Conservation (phyloP, 1,284 basidiomycete genomes). For the Stygiomarasmius scandens region DNA sequence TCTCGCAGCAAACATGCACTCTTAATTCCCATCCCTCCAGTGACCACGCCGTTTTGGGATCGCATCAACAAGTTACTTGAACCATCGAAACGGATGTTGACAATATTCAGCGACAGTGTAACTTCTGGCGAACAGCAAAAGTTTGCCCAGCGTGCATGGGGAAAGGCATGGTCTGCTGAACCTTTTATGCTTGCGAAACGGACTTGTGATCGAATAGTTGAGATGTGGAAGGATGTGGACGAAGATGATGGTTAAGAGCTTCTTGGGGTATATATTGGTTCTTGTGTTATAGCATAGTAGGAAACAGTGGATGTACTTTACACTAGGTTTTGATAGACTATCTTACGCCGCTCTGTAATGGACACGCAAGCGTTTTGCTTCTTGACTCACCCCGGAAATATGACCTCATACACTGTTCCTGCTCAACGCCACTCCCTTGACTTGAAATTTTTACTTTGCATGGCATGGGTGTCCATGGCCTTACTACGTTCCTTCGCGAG, state of each 20-base stretch:
- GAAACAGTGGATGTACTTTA: background rate
- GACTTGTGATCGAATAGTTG: conserved; percentile 46
- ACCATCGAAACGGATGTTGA: conserved; percentile 50
- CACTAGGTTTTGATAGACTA: background rate
- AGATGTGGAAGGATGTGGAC: conserved; percentile 50
- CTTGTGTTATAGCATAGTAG: background rate
- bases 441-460: background rate
- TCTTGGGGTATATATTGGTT: background rate
- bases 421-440: background rate
- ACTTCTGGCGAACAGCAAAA: conserved; percentile 52
- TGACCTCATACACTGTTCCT: background rate
- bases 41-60: conserved; percentile 41
- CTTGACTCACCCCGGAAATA: background rate
- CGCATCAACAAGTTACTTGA: conserved; percentile 49
- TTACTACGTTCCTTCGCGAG: conserved; percentile 79
- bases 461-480: conserved; percentile 79
- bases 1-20: conserved; percentile 36
- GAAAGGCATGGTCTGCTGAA: conserved; percentile 55
- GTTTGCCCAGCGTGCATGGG: conserved; percentile 53
- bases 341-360: no score
- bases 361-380: no score
- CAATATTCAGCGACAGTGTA: conserved; percentile 50
- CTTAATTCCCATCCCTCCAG: conserved; percentile 44
- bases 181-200: conserved; percentile 55
- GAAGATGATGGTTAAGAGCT: conserved; percentile 37